phyloP scores from a whole-genome alignment of 176 grass and related monocot genomes.

The Aegilops umbellulata region DNA sequence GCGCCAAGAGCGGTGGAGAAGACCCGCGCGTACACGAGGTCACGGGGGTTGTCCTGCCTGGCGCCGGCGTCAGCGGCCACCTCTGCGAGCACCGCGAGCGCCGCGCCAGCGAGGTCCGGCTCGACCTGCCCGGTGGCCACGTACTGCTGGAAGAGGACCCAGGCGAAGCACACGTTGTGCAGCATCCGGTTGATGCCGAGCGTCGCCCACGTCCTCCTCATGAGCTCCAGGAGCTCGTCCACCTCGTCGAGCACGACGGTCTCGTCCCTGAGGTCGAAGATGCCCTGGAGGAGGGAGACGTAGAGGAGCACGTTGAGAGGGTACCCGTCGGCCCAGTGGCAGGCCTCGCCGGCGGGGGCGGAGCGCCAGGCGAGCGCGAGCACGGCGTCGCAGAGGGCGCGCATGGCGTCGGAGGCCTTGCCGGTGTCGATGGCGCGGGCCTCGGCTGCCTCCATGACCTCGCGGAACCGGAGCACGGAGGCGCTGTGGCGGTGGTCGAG shows the following conservation, averaged over 20 bases:
- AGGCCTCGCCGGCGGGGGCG: slow-evolving; percentile 28
- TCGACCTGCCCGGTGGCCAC: slow-evolving; percentile 64
- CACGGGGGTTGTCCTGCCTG: slow-evolving; percentile 42
- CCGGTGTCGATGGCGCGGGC: slow-evolving; percentile 69
- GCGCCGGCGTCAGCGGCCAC: slow-evolving; percentile 52
- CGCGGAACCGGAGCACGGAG: slow-evolving; percentile 38
- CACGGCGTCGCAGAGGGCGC: slow-evolving; percentile 53
- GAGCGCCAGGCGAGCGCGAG: slow-evolving; percentile 59
- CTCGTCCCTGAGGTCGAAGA: slow-evolving; percentile 72
- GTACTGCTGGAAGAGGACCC: slow-evolving; percentile 88
- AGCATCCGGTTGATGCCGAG: slow-evolving; percentile 60
- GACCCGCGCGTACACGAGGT: slow-evolving; percentile 45
- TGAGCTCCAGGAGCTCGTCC: slow-evolving; percentile 86
- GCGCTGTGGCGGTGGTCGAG: slow-evolving; percentile 48
- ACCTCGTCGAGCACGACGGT: slow-evolving; percentile 86
- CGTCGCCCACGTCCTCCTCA: slow-evolving; percentile 77
- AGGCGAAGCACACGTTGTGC: slow-evolving; percentile 75
- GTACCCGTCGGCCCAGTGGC: slow-evolving; percentile 90
- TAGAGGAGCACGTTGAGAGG: slow-evolving; percentile 87
- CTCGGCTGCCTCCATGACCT: slow-evolving; percentile 44
- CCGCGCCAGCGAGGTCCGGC: slow-evolving; percentile 59
- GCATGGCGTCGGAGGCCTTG: slow-evolving; percentile 76
- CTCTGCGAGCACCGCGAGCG: slow-evolving; percentile 56
- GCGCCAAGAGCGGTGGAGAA: slow-evolving; percentile 40
- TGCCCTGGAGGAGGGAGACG: slow-evolving; percentile 57